These are phyloP conservation scores for Chimonanthus praecox DNA, from an alignment of 164 flowering plant species.

Conservation along the genomic window DNA sequence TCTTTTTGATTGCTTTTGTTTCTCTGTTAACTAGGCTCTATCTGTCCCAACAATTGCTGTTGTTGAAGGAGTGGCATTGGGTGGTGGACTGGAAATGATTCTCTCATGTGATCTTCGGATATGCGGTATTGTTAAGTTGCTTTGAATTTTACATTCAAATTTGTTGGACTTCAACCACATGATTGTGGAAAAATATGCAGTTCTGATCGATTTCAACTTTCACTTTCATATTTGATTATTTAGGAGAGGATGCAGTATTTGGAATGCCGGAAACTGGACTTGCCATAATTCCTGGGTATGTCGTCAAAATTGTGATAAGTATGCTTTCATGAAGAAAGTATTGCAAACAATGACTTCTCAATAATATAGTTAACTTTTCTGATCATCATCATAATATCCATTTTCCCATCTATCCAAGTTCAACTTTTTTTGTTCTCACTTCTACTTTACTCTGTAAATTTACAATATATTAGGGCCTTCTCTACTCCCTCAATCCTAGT, in stretches of 20 bases:
- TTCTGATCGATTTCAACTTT: constrained; percentile 1
- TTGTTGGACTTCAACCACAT: neutral
- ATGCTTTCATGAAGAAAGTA: neutral
- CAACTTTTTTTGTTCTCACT: no score
- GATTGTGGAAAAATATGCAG: neutral
- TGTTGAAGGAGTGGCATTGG: constrained; percentile 92
- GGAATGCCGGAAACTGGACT: constrained; percentile 92
- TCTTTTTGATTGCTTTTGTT: neutral
- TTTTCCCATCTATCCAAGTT: no score
- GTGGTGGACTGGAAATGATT: constrained; percentile 95
- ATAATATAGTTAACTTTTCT: no score
- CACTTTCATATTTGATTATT: constrained; percentile 11
- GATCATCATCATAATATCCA: no score
- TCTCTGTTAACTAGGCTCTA: constrained; percentile 41
- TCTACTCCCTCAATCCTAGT: no score
- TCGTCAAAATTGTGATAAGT: neutral
- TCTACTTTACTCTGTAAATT: no score
- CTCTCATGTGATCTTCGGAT: constrained; percentile 90
- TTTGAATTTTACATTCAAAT: neutral
- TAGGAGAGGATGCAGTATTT: constrained; percentile 82
- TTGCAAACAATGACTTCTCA: no score
- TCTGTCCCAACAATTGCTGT: constrained; percentile 84
- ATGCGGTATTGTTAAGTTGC: constrained; percentile 50
- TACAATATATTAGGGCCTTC: no score
- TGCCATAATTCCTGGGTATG: constrained; percentile 96